Conservation (phyloP, 2,329 filamentous ascomycete species). For the Penicillium nordicum region DNA sequence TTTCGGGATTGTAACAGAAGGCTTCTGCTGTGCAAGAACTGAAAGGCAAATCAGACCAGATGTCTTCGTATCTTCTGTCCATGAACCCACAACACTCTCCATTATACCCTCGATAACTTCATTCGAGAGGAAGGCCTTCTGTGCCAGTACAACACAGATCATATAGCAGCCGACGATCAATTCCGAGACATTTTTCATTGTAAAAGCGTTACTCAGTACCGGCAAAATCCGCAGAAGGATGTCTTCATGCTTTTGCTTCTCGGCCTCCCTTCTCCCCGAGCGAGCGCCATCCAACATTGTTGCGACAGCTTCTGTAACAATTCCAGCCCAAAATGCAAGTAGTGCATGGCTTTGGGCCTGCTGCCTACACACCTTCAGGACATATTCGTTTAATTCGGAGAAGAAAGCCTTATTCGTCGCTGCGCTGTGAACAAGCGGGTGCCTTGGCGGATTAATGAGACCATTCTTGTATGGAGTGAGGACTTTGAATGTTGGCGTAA, state of each 20-base stretch:
- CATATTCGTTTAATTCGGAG: constrained; percentile 71
- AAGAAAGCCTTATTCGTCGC: constrained; percentile 75
- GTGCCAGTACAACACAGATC: constrained; percentile 79
- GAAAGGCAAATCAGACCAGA: constrained; percentile 76
- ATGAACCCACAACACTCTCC: constrained; percentile 78
- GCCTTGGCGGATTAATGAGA: constrained; percentile 70
- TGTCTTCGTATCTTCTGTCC: constrained; percentile 68
- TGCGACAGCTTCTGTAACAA: constrained; percentile 80
- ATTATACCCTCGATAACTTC: constrained; percentile 79
- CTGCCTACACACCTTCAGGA: constrained; percentile 67
- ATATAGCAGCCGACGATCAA: constrained; percentile 87
- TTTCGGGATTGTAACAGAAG: constrained; percentile 64
- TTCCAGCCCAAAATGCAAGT: constrained; percentile 84
- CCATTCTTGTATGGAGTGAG: constrained; percentile 81
- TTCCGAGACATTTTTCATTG: constrained; percentile 71
- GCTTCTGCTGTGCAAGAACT: constrained; percentile 76
- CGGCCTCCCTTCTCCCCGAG: constrained; percentile 71
- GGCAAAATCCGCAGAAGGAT: constrained; percentile 66
- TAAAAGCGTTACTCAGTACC: constrained; percentile 72
- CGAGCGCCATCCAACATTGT: constrained; percentile 73
- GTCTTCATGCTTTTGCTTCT: constrained; percentile 76
- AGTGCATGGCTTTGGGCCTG: constrained; percentile 73
- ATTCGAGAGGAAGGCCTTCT: constrained; percentile 76
- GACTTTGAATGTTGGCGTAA: constrained; percentile 76
- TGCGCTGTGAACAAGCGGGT: constrained; percentile 78